A percentile compares a stretch with the other conserved stretches of the same genome.
Conservation (phyloP, 139 green algal genomes). For the Zygnema circumcarinatum region DNA sequence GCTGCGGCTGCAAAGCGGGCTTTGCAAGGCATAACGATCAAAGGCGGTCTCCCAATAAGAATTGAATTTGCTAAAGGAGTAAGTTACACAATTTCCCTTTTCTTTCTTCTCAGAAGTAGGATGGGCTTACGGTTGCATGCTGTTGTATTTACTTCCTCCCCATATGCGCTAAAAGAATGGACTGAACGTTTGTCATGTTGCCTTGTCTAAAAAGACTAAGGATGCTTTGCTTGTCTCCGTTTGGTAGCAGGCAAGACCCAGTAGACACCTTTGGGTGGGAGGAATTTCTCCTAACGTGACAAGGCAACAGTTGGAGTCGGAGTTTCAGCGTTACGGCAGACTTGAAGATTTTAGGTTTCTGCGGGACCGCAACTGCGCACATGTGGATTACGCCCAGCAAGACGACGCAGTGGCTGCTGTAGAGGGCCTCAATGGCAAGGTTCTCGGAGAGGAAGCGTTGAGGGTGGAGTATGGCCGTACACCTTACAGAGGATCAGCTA, state of each 20-base stretch:
- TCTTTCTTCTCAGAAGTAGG: neutral
- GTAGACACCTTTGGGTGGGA: constrained; percentile 42
- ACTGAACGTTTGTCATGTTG: too few species aligned
- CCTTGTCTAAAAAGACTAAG: too few species aligned
- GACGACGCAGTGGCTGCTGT: constrained; percentile 30
- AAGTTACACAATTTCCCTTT: constrained; percentile 7
- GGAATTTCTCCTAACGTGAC: neutral
- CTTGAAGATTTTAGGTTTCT: constrained; percentile 42
- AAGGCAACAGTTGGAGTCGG: constrained; percentile 1
- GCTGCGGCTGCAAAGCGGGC: constrained; percentile 22
- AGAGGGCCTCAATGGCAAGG: constrained; percentile 29
- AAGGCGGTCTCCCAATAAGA: constrained; percentile 24
- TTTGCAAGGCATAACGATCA: constrained; percentile 26
- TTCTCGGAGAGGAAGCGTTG: constrained; percentile 12
- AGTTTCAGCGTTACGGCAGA: constrained; percentile 33
- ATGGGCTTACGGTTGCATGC: neutral
- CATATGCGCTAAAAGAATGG: too few species aligned
- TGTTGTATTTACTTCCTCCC: too few species aligned
- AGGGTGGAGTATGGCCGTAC: constrained; percentile 30
- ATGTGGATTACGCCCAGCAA: constrained; percentile 32
- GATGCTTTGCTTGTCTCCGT: constrained; percentile 5
- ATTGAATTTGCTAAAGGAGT: constrained; percentile 45
- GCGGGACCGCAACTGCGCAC: constrained; percentile 32
- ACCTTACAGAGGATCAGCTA: neutral
- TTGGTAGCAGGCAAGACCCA: constrained; percentile 14